Conservation (phyloP, 2,329 filamentous ascomycete species). For the Mariannaea sp. region DNA sequence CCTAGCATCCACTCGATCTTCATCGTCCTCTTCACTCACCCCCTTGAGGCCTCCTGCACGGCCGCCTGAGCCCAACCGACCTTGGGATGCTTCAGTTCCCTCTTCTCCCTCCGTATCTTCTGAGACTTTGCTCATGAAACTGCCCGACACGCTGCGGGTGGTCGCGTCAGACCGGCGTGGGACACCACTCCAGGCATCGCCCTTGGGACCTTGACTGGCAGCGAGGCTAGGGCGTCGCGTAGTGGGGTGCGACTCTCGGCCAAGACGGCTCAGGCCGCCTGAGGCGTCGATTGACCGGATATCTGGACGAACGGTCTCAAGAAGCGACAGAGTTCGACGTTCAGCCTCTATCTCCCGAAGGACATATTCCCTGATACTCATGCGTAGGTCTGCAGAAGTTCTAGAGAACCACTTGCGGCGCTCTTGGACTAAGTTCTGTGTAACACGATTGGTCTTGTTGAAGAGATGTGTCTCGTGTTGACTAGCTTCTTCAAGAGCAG, state of each 20-base stretch:
- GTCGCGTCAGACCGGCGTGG: slow-evolving; percentile 80
- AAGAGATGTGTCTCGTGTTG: slow-evolving; percentile 80
- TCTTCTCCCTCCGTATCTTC: slow-evolving; percentile 64
- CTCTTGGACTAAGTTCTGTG: slow-evolving; percentile 84
- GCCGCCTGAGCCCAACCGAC: slow-evolving; percentile 46
- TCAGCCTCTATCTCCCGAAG: slow-evolving; percentile 95
- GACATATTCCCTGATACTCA: slow-evolving; percentile 88
- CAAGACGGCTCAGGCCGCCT: slow-evolving; percentile 86
- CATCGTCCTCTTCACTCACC: slow-evolving; percentile 80
- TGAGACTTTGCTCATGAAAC: slow-evolving; percentile 65
- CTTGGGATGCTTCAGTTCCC: slow-evolving; percentile 44
- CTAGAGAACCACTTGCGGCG: slow-evolving; percentile 89
- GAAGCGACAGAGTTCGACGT: slow-evolving; percentile 83
- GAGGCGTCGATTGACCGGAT: slow-evolving; percentile 90
- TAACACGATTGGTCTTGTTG: slow-evolving; percentile 87
- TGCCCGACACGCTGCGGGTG: slow-evolving; percentile 76
- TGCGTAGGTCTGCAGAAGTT: slow-evolving; percentile 81
- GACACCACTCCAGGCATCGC: slow-evolving; percentile 97
- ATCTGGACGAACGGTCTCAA: slow-evolving; percentile 93
- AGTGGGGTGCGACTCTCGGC: slow-evolving; percentile 83
- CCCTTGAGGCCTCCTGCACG: slow-evolving; percentile 58
- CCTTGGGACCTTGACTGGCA: slow-evolving; percentile 91
- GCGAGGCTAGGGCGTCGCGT: slow-evolving; percentile 75
- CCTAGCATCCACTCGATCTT: slow-evolving; percentile 91
- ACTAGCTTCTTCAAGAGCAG: slow-evolving; percentile 83